phyloP scores from a whole-genome alignment of 2,329 filamentous ascomycete genomes.

The Berkeleyomyces rouxiae region DNA sequence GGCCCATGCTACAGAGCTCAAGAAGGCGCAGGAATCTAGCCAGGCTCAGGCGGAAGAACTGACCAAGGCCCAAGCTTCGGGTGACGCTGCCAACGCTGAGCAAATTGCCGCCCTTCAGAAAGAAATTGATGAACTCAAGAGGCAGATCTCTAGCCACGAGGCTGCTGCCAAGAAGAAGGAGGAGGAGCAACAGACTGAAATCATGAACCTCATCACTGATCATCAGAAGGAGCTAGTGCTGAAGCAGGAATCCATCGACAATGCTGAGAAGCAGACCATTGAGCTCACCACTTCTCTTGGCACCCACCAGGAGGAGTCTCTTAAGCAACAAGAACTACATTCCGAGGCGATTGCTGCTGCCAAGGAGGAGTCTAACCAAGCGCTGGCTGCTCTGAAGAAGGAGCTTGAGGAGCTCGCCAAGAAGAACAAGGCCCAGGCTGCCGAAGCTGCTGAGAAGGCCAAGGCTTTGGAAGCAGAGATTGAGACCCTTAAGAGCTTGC shows the following conservation, averaged over 20 bases:
- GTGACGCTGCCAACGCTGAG: constrained; percentile 23
- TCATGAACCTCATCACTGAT: constrained; percentile 9
- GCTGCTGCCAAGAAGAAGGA: constrained; percentile 16
- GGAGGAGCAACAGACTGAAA: constrained; percentile 8
- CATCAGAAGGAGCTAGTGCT: constrained; percentile 11
- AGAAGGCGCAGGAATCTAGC: constrained; percentile 19
- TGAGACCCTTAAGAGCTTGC: constrained; percentile 33
- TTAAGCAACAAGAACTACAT: not conserved
- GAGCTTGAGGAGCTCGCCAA: constrained; percentile 8
- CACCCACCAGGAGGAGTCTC: not conserved
- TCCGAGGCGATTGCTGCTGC: constrained; percentile 15
- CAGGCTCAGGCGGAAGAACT: constrained; percentile 18
- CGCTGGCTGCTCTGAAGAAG: constrained; percentile 19
- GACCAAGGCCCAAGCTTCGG: constrained; percentile 25
- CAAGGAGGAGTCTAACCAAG: constrained; percentile 13
- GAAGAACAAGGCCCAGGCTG: constrained; percentile 2
- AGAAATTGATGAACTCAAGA: constrained; percentile 21
- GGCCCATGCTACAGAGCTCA: constrained; percentile 30
- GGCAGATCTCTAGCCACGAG: constrained; percentile 16
- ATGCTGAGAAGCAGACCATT: constrained; percentile 20
- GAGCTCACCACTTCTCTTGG: constrained; percentile 17
- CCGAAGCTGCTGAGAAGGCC: constrained; percentile 22
- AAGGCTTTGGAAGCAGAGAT: constrained; percentile 36
- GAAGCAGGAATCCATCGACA: constrained; percentile 22
- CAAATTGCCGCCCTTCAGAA: constrained; percentile 34